These are phyloP conservation scores for Fusarium anguioides DNA, from an alignment of 2,329 filamentous ascomycete genomes.

Conservation along the genomic window DNA sequence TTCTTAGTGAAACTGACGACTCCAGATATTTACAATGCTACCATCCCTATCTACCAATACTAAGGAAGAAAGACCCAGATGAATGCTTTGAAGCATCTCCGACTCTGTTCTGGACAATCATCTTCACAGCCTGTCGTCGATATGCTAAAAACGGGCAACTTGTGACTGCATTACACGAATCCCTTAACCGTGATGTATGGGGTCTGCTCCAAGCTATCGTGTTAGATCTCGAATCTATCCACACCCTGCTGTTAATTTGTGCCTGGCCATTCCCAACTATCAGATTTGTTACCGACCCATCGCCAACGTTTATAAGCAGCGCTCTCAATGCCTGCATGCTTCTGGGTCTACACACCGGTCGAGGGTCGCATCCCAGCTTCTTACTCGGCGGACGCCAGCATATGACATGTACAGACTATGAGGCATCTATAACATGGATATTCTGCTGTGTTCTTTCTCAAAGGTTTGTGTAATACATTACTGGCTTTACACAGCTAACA, in stretches of 20 bases:
- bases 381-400: conserved; percentile 57
- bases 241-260: conserved; percentile 63
- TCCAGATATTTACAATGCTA: conserved; percentile 63
- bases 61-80: conserved; percentile 62
- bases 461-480: conserved; percentile 48
- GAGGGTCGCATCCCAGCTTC: conserved; percentile 62
- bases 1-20: background rate
- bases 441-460: conserved; percentile 65
- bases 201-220: conserved; percentile 56
- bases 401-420: conserved; percentile 60
- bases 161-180: conserved; percentile 59
- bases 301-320: conserved; percentile 58
- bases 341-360: conserved; percentile 64
- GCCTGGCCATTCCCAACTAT: conserved; percentile 64
- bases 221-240: conserved; percentile 60
- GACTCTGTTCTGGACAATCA: conserved; percentile 66
- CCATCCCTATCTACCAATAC: conserved; percentile 64
- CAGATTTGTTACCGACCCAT: conserved; percentile 63
- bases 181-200: conserved; percentile 60
- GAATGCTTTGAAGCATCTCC: conserved; percentile 60
- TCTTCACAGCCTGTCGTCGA: conserved; percentile 62
- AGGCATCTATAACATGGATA: conserved; percentile 64
- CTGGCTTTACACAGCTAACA: conserved; percentile 5
- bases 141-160: conserved; percentile 58
- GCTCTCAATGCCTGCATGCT: conserved; percentile 61